Evolutionary conservation across 176 grass and related monocot species (phyloP).

Genomic region (Oryza nivara): DNA sequence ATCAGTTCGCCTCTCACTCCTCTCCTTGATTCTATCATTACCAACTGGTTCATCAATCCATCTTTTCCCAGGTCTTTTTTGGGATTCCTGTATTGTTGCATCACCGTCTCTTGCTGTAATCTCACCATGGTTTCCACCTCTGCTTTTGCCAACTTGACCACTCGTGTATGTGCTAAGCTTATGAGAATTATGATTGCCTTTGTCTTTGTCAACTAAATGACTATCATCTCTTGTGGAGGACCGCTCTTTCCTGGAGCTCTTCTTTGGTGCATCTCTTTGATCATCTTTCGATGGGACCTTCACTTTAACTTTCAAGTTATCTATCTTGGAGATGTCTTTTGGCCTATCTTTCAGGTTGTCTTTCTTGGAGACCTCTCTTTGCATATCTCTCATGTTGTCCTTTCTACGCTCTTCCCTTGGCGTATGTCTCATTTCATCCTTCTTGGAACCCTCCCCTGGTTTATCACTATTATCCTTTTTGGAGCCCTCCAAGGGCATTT

Average conservation of each 20-base stretch:
- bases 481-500: conserved; percentile 30
- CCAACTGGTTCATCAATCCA: conserved; percentile 43
- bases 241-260: conserved; percentile 36
- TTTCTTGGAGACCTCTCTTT: conserved; percentile 44
- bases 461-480: conserved; percentile 49
- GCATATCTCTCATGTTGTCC: conserved; percentile 32
- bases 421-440: conserved; percentile 34
- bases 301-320: conserved; percentile 45
- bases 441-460: conserved; percentile 37
- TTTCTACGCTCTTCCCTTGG: conserved; percentile 35
- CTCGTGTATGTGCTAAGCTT: conserved; percentile 43
- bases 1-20: conserved; percentile 47
- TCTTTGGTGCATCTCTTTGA: conserved; percentile 50
- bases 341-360: conserved; percentile 39
- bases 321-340: conserved; percentile 31
- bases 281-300: conserved; percentile 47
- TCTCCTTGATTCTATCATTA: conserved; percentile 49
- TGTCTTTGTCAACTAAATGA: conserved; percentile 37
- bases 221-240: conserved; percentile 27
- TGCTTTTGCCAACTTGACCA: conserved; percentile 42
- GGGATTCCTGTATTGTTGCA: conserved; percentile 41
- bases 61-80: conserved; percentile 57
- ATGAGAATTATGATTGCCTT: conserved; percentile 29
- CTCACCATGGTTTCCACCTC: conserved; percentile 48
- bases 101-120: conserved; percentile 49